Percentiles rank a stretch among this genome's conserved stretches.
Evolutionary conservation across 139 green algal species (phyloP).

Genomic region (Chlamydomonas urium): DNA sequence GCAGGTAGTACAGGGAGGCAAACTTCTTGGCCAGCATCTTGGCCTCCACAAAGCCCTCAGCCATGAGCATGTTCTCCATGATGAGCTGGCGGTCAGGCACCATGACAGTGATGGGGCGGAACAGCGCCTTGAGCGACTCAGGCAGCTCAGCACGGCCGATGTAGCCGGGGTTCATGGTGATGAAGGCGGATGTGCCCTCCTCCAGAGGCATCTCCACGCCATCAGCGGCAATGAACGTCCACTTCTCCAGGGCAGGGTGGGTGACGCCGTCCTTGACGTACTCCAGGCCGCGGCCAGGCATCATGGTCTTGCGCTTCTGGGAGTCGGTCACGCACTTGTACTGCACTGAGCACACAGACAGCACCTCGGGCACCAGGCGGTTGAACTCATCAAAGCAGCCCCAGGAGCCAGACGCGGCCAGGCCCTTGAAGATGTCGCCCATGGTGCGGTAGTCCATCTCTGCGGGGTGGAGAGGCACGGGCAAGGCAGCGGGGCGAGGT

Average conservation of each 20-base stretch:
- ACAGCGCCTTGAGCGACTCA: constrained; percentile 80
- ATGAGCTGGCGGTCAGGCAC: constrained; percentile 82
- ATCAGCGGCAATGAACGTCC: constrained; percentile 78
- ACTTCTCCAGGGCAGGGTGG: constrained; percentile 59
- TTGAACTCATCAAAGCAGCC: constrained; percentile 89
- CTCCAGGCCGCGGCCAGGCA: constrained; percentile 80
- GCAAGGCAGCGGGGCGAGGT: not conserved
- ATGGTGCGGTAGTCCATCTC: constrained; percentile 87
- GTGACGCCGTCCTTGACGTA: constrained; percentile 70
- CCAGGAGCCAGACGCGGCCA: constrained; percentile 74
- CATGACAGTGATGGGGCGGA: constrained; percentile 83
- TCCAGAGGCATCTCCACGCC: constrained; percentile 37
- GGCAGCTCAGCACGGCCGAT: constrained; percentile 78
- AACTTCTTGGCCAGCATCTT: constrained; percentile 83
- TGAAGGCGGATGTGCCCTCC: constrained; percentile 68
- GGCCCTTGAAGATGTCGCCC: constrained; percentile 83
- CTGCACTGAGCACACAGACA: constrained; percentile 79
- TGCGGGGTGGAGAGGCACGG: too few species aligned
- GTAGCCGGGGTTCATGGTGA: constrained; percentile 90
- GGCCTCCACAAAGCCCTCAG: constrained; percentile 71
- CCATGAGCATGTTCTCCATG: constrained; percentile 91
- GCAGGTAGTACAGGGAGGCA: constrained; percentile 73
- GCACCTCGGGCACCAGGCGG: constrained; percentile 64
- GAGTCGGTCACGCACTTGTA: constrained; percentile 82
- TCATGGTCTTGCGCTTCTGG: constrained; percentile 75